Base-by-base conservation (phyloP, 129 eudicot species). In the Pseudognaphalium luteoalbum region DNA sequence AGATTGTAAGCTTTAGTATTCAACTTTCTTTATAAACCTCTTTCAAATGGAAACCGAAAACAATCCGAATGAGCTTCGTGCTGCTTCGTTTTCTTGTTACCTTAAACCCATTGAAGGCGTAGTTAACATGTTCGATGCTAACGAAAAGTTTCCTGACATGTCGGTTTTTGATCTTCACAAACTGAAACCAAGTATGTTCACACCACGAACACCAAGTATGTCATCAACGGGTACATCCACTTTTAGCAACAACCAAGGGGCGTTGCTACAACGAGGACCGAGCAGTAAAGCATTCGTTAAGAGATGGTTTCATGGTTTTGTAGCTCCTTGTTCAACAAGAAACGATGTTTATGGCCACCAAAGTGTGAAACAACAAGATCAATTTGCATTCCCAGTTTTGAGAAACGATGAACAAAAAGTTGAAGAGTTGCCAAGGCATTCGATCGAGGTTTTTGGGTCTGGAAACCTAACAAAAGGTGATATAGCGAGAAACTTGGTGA, bases 391-490 rank as follows among this genome's bases (percentile, higher is more conserved):
- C 75, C 92, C 85, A 7, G 84, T 83, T 59, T 77, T 81, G 20
- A 71, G 30, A 57, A 54, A 60, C 22, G 37, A 32, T 25, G 9
- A 9, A 81, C n/a, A 81, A 60, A 73, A 65, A 30, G 50, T 58
- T 12, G 77, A 75, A 6, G 92, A 84, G 19, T 88, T 82, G 25
- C 82, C 87, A 7, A 67, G 90, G 77, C 66, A 85, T 69, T 92
- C 96, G 4, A 33, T 92, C 0, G 97, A 92, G 54, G 97, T 89
- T 50, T 92, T 92, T 54, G 98, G 91, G 21, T 84, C 83, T 0
- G 73, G 70, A n/a, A 61, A 10, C 8, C 22, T 66, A 29, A 75
- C 67, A 64, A 86, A 81, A 74, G 85, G 86, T 21, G 91, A 86
- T 20, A 78, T 87, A 20, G 90, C 92, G 5, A 72, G 52, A 41